These are phyloP conservation scores for Sanguinoderma infundibulare DNA, from an alignment of 1,284 basidiomycete genomes.

Conservation along the genomic window DNA sequence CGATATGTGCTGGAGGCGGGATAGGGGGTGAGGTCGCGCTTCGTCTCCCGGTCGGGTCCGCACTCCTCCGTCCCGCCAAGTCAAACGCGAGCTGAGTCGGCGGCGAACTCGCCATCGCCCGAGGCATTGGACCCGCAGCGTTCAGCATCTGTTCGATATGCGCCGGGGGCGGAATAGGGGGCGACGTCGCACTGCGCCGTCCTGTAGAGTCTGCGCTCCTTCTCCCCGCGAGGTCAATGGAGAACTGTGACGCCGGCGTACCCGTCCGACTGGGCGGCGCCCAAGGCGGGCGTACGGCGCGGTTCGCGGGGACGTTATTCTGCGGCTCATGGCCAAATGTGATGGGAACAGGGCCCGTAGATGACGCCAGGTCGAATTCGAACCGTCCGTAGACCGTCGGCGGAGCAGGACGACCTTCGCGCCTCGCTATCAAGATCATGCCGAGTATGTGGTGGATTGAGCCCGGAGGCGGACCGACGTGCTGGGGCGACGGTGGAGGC, in stretches of 20 bases:
- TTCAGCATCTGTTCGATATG: slow-evolving; percentile 4
- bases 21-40: slow-evolving; percentile 5
- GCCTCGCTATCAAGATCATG: slow-evolving; percentile 31
- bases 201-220: slow-evolving; percentile 15
- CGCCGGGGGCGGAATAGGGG: slow-evolving; percentile 2
- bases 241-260: slow-evolving; percentile 13
- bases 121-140: background rate
- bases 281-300: slow-evolving; percentile 19
- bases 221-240: slow-evolving; percentile 6
- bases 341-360: slow-evolving; percentile 68
- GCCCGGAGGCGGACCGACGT: slow-evolving; percentile 26
- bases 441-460: slow-evolving; percentile 40
- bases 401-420: slow-evolving; percentile 31
- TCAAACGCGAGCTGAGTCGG: slow-evolving; percentile 1
- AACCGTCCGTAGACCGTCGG: slow-evolving; percentile 69
- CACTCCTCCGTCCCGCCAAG: background rate
- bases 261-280: slow-evolving; percentile 25
- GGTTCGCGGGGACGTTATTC: slow-evolving; percentile 39
- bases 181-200: slow-evolving; percentile 16
- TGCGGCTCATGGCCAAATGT: slow-evolving; percentile 64
- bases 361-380: slow-evolving; percentile 53
- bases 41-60: background rate
- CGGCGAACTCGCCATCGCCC: background rate
- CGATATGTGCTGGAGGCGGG: background rate
- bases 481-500: slow-evolving; percentile 9